Conservation (phyloP, 2,329 filamentous ascomycete genomes). For the Falciphora oryzae region DNA sequence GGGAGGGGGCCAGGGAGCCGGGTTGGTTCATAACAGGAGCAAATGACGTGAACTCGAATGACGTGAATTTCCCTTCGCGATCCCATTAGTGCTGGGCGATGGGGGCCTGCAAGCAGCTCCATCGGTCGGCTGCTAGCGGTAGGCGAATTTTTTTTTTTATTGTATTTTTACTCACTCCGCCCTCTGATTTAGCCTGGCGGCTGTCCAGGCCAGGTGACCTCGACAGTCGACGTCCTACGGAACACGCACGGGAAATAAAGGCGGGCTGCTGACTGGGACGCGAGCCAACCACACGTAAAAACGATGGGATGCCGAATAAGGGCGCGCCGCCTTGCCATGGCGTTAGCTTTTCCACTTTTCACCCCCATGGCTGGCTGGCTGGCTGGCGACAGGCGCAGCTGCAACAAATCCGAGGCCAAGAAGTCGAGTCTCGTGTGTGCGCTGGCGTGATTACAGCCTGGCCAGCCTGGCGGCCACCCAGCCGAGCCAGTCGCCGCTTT, state of each 20-base stretch:
- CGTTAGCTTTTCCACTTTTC: neutral
- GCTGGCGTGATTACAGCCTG: conserved; percentile 1
- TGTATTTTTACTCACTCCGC: no score
- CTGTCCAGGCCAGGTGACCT: neutral
- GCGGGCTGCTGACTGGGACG: neutral
- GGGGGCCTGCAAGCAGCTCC: neutral
- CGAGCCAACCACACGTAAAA: neutral
- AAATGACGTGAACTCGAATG: neutral
- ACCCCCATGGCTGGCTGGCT: neutral
- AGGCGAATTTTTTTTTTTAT: neutral
- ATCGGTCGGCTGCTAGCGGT: neutral
- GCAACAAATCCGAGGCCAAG: neutral
- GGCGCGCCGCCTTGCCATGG: neutral
- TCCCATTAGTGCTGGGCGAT: neutral
- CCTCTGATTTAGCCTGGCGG: no score
- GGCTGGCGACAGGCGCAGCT: neutral
- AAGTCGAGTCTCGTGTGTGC: neutral
- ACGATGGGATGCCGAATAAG: neutral
- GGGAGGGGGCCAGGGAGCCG: neutral
- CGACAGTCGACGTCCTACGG: neutral
- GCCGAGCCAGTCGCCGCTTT: no score
- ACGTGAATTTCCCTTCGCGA: neutral
- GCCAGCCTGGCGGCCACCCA: no score
- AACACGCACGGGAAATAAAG: neutral
- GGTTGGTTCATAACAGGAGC: neutral